Conservation (phyloP, 2,329 filamentous ascomycete genomes). For the Alternaria ethzedia region DNA sequence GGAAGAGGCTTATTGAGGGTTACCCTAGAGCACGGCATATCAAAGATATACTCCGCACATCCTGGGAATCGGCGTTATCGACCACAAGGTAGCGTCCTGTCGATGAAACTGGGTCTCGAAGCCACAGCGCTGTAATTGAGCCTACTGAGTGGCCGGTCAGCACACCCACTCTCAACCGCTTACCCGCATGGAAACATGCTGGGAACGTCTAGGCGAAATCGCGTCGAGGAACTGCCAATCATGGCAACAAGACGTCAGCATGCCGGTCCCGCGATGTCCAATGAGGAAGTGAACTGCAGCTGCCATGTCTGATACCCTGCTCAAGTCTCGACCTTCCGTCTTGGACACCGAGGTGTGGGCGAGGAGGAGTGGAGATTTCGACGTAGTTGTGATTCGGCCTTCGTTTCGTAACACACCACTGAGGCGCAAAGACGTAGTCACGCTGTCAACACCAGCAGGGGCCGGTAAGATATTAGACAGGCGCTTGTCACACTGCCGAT, state of each 20-base stretch:
- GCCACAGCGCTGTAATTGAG: constrained; percentile 10
- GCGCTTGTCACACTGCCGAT: constrained; percentile 17
- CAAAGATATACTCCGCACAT: constrained; percentile 10
- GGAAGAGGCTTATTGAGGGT: background rate
- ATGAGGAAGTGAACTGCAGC: constrained; percentile 21
- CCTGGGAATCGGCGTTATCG: background rate
- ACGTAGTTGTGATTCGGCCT: constrained; percentile 6
- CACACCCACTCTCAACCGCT: constrained; percentile 21
- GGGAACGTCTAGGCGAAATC: constrained; percentile 5
- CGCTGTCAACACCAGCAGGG: constrained; percentile 4
- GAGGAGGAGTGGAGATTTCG: constrained; percentile 9
- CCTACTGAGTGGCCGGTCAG: constrained; percentile 20
- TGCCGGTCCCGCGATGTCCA: constrained; percentile 2
- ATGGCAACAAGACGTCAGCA: background rate
- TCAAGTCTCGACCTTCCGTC: constrained; percentile 22
- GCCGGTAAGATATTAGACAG: constrained; percentile 4
- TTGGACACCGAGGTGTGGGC: constrained; percentile 14
- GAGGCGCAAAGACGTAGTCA: constrained; percentile 11
- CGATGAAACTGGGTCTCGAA: constrained; percentile 1
- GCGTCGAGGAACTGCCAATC: constrained; percentile 10
- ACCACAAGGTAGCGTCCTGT: constrained; percentile 5
- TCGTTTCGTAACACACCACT: constrained; percentile 14
- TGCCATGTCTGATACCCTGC: constrained; percentile 8
- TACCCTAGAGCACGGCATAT: background rate
- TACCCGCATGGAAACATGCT: constrained; percentile 21